Evolutionary conservation across 2,329 filamentous ascomycete genomes (phyloP).

Genomic region (Fusarium mangiferae): DNA sequence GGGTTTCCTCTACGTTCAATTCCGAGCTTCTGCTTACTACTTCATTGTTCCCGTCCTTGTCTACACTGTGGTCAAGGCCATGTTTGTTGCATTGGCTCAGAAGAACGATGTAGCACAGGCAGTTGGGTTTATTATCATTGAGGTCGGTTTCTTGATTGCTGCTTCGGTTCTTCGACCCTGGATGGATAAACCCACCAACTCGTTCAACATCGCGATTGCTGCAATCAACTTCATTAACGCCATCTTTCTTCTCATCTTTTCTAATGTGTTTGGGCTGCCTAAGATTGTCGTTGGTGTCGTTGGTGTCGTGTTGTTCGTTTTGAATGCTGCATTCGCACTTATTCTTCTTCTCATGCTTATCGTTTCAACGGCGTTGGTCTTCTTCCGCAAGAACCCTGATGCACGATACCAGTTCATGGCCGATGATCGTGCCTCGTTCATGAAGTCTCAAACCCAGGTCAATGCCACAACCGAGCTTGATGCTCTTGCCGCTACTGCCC

Average conservation of each 20-base stretch:
- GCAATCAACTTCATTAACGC: constrained; percentile 91
- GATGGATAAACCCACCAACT: constrained; percentile 99
- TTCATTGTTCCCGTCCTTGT: constrained; percentile 84
- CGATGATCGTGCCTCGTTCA: constrained; percentile 95
- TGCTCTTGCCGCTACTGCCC: constrained; percentile 86
- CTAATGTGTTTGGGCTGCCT: constrained; percentile 85
- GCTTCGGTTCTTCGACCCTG: constrained; percentile 87
- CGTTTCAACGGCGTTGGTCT: constrained; percentile 70
- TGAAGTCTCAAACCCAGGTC: constrained; percentile 92
- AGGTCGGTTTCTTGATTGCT: constrained; percentile 79
- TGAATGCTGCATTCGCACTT: constrained; percentile 85
- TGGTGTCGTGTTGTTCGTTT: constrained; percentile 88
- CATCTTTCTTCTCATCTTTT: constrained; percentile 90
- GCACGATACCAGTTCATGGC: constrained; percentile 96
- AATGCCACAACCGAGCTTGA: constrained; percentile 84
- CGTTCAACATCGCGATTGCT: constrained; percentile 93
- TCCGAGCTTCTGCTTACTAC: constrained; percentile 95
- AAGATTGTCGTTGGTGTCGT: constrained; percentile 86
- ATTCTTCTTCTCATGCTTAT: constrained; percentile 84
- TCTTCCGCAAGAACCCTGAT: constrained; percentile 93
- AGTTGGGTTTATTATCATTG: constrained; percentile 83
- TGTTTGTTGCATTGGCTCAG: constrained; percentile 89
- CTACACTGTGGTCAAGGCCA: constrained; percentile 86
- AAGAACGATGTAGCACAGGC: constrained; percentile 77
- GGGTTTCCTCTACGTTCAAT: constrained; percentile 98